Base-by-base conservation (phyloP, 352 stramenopile genomes). In the Phytophthora boehmeriae region DNA sequence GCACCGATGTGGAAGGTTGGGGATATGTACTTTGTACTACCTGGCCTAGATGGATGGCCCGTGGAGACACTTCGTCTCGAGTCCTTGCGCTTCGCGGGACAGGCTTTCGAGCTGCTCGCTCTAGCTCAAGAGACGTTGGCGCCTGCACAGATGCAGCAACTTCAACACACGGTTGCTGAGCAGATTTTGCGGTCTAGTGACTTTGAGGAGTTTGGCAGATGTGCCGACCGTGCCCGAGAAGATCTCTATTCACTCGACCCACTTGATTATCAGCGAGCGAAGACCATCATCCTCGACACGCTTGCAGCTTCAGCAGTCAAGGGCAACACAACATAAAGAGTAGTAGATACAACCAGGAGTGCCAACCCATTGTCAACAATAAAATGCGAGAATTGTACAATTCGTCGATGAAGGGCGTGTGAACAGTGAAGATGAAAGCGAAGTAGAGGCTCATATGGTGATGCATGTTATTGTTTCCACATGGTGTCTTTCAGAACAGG, bases 381-480 rank as follows among this genome's bases (percentile, higher is more conserved):
- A 30, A 8, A 30, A 30, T 30, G 25, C 25, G 6, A 30, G 25
- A 6, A 30, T n/a, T n/a, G n/a, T n/a, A n/a, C n/a, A n/a, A n/a
- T n/a, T n/a, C n/a, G n/a, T n/a, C n/a, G n/a, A n/a, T n/a, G n/a
- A n/a, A n/a, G n/a, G n/a, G n/a, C n/a, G 25, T 30, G 25, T 30
- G 25, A 30, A 30, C 3, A 30, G 4, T 2, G 9, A 41, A 41
- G 10, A 4, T 41, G 34, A 13, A 5, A 41, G 9, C 14, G 34
- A 0, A 44, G 2, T 44, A 9, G 53, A 67, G 73, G 70, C 83
- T 93, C 83, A 93, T 88, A 94, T 94, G 85, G 85, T 94, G 85
- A 94, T 94, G 85, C 85, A 94, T 94, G 83, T 92, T 86, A 80
- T 50, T 49, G 68, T 83, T 73, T 94, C 85, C 74, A 92, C 85